Base-by-base conservation (phyloP, 2,329 filamentous ascomycete species). In the Stagonosporopsis rhizophila region DNA sequence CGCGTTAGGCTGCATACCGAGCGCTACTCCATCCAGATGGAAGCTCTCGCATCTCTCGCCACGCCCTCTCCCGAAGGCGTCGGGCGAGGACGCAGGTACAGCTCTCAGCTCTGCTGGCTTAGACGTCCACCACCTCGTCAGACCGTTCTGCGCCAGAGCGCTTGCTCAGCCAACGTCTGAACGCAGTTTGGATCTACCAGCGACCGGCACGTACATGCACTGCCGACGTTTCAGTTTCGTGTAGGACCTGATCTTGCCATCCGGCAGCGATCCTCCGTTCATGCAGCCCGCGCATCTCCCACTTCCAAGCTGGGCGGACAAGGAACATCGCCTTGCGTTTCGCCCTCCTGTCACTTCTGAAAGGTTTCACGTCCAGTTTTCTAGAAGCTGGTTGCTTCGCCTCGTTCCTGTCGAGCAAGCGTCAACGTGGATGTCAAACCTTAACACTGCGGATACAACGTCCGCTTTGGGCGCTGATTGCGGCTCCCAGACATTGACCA, bases 291-390 rank as follows among this genome's bases (percentile, higher is more conserved):
- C 52, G 60, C 57, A 52, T 62, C 64, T 62, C 52, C 64, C 46
- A 56, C 58, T 60, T 64, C 63, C 49, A 62, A 37, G 48, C 48
- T 51, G 54, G 57, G 56, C 44, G 50, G 46, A 57, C 46, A 51
- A 61, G 61, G 61, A 58, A 65, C 57, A 56, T 63, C 46, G 39
- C 59, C 50, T 56, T 56, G 52, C 54, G 38, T 58, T 50, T 59
- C 56, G 58, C 58, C 54, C 56, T 63, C 56, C 62, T 71, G 63
- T 71, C 64, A 70, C 48, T 64, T 53, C 48, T 48, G 41, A 57
- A 38, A 23, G 60, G 71, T 73, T 73, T 73, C 70, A 73, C 50
- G 45, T 65, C 59, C 44, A 27, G 32, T 56, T 60, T 73, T 72
- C 69, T 68, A 68, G 70, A 73, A 73, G 61, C 56, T 54, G 53